Evolutionary conservation across 805 yeast species (phyloP).

Genomic region (Allodekkera sacchari): DNA sequence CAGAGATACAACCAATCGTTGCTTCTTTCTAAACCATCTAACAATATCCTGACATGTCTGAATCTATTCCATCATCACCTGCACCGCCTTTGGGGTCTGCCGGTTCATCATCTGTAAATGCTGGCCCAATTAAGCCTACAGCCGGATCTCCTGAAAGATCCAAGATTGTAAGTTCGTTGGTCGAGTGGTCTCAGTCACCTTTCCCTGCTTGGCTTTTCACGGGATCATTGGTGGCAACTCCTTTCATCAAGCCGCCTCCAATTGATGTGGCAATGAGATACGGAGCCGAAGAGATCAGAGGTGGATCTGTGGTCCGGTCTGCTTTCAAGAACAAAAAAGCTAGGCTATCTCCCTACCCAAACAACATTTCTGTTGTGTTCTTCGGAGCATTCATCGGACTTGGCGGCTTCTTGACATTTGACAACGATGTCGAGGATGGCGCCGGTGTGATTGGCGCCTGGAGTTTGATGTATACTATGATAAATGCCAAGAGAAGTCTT

Average conservation of each 20-base stretch:
- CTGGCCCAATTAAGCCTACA: too few relatives aligned
- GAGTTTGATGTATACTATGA: conserved; percentile 66
- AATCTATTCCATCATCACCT: too few relatives aligned
- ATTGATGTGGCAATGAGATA: conserved; percentile 6
- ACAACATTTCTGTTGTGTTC: conserved; percentile 24
- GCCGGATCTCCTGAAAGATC: too few relatives aligned
- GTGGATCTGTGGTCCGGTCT: neutral
- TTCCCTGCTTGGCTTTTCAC: conserved; percentile 37
- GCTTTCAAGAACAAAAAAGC: conserved; percentile 7
- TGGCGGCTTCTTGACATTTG: conserved; percentile 69
- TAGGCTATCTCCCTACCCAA: conserved; percentile 18
- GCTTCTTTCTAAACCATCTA: too few relatives aligned
- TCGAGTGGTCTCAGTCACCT: conserved; percentile 28
- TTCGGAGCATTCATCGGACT: conserved; percentile 57
- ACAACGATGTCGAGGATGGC: conserved; percentile 71
- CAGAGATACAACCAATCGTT: too few relatives aligned
- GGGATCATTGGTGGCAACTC: conserved; percentile 23
- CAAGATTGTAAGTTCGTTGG: too few relatives aligned
- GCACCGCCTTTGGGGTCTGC: too few relatives aligned
- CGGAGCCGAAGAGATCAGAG: too few relatives aligned
- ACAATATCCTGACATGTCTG: too few relatives aligned
- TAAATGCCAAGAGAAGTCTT: conserved; percentile 56
- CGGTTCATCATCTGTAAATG: too few relatives aligned
- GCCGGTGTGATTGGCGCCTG: conserved; percentile 78
- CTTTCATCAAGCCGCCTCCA: conserved; percentile 15